Evolutionary conservation across 192 early-diverging fungal species (phyloP).

Genomic region (Rhizoclosmatium sp.): DNA sequence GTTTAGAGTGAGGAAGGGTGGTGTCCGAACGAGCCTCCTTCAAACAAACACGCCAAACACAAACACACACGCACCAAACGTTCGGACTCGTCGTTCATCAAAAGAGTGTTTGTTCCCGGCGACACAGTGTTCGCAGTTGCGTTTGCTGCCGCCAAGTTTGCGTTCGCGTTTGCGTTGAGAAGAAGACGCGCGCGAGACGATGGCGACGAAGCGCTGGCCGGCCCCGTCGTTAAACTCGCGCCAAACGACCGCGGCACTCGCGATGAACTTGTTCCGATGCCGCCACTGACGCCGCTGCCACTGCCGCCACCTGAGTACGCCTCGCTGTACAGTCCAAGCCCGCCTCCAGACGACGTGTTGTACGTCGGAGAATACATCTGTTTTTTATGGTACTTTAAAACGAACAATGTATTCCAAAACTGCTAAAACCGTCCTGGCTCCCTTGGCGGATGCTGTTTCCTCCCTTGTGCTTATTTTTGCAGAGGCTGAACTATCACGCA

Average conservation of each 20-base stretch:
- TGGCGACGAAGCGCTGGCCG: too few relatives aligned
- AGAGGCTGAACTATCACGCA: slow-evolving; percentile 52
- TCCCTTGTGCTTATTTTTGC: slow-evolving; percentile 59
- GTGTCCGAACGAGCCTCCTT: neutral
- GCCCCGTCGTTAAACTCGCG: too few relatives aligned
- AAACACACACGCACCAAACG: slow-evolving; percentile 10
- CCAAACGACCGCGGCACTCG: too few relatives aligned
- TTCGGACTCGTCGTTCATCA: slow-evolving; percentile 36
- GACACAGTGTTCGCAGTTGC: neutral
- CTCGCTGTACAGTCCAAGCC: too few relatives aligned
- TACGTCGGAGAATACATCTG: neutral
- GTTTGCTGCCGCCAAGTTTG: neutral
- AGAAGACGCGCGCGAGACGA: too few relatives aligned
- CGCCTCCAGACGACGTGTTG: too few relatives aligned
- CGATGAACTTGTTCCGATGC: neutral
- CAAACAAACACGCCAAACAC: neutral
- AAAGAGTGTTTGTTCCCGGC: neutral
- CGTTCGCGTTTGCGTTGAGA: too few relatives aligned
- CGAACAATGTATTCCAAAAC: slow-evolving; percentile 45
- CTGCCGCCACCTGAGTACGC: neutral
- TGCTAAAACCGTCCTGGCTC: slow-evolving; percentile 54
- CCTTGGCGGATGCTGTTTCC: slow-evolving; percentile 62
- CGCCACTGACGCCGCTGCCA: neutral
- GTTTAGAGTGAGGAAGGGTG: neutral
- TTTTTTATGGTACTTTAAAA: neutral